A percentile compares a stretch with the other conserved stretches of the same genome.
Evolutionary conservation across 2,329 filamentous ascomycete genomes (phyloP).

Genomic region (Penicillium sp.): DNA sequence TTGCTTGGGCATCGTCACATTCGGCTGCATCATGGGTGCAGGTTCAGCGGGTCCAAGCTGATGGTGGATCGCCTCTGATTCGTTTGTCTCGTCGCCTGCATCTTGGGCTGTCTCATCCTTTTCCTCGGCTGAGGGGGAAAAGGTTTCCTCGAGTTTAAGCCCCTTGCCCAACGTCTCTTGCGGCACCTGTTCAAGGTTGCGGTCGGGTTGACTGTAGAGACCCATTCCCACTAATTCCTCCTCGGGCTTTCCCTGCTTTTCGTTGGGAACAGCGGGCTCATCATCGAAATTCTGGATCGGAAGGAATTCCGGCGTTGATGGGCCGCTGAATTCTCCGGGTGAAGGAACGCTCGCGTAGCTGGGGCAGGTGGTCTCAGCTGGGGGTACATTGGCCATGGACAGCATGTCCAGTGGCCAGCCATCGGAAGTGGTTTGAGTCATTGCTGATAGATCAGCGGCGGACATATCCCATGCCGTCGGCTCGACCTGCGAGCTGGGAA

Average conservation of each 20-base stretch:
- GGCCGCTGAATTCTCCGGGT: slow-evolving; percentile 31
- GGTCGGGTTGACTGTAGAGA: slow-evolving; percentile 67
- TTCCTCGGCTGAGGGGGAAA: slow-evolving; percentile 57
- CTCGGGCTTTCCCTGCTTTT: slow-evolving; percentile 51
- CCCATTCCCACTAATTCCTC: slow-evolving; percentile 57
- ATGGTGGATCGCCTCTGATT: slow-evolving; percentile 10
- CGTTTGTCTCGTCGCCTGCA: slow-evolving; percentile 34
- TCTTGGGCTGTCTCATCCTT: slow-evolving; percentile 53
- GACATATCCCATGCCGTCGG: slow-evolving; percentile 24
- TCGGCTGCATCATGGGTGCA: slow-evolving; percentile 8
- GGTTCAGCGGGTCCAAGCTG: slow-evolving; percentile 6
- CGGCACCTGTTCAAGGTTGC: slow-evolving; percentile 52
- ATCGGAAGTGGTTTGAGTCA: slow-evolving; percentile 25
- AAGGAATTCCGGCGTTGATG: slow-evolving; percentile 37
- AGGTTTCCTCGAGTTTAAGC: slow-evolving; percentile 74
- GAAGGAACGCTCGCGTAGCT: slow-evolving; percentile 35
- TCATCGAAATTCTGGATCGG: slow-evolving; percentile 33
- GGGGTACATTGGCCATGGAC: slow-evolving; percentile 31
- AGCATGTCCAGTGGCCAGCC: slow-evolving; percentile 32
- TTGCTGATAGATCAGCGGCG: slow-evolving; percentile 15
- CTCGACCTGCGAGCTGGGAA: slow-evolving; percentile 25
- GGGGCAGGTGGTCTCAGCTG: slow-evolving; percentile 27
- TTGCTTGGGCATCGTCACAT: slow-evolving; percentile 14
- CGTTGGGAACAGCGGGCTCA: slow-evolving; percentile 30
- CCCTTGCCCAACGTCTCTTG: slow-evolving; percentile 61